These are phyloP conservation scores for Curvularia sp. DNA, from an alignment of 2,329 filamentous ascomycete species.

Conservation along the genomic window DNA sequence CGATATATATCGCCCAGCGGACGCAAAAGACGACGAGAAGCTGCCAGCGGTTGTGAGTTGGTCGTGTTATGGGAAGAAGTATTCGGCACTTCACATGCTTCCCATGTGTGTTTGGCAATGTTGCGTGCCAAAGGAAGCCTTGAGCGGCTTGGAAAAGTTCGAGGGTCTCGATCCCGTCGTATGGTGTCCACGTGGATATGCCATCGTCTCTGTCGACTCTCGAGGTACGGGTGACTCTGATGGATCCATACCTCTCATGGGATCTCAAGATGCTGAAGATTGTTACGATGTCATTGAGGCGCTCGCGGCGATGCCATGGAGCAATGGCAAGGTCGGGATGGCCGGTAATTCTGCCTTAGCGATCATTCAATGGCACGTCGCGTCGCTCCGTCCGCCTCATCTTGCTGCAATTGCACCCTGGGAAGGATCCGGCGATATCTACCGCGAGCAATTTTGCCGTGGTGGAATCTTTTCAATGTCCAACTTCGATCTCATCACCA, in stretches of 20 bases:
- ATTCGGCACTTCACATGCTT: constrained; percentile 50
- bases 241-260: constrained; percentile 49
- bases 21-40: constrained; percentile 33
- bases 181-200: constrained; percentile 46
- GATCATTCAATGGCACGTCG: constrained; percentile 53
- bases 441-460: constrained; percentile 17
- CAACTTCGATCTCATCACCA: constrained; percentile 9
- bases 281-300: constrained; percentile 16
- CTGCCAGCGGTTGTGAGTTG: constrained; percentile 56
- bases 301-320: constrained; percentile 53
- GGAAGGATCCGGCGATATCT: constrained; percentile 51
- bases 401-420: constrained; percentile 55
- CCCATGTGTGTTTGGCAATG: constrained; percentile 51
- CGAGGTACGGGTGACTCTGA: constrained; percentile 45
- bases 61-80: constrained; percentile 57
- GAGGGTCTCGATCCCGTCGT: constrained; percentile 53
- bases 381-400: constrained; percentile 51
- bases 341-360: constrained; percentile 55
- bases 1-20: constrained; percentile 55
- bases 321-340: constrained; percentile 53
- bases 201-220: constrained; percentile 45
- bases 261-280: constrained; percentile 52
- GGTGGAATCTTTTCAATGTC: constrained; percentile 19
- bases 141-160: constrained; percentile 52
- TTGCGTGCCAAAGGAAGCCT: constrained; percentile 40